Evolutionary conservation across 208 protist genomes (phyloP), one percentile per base, ranked within the genome.

Genomic region (Trypanosoma cruzi): DNA sequence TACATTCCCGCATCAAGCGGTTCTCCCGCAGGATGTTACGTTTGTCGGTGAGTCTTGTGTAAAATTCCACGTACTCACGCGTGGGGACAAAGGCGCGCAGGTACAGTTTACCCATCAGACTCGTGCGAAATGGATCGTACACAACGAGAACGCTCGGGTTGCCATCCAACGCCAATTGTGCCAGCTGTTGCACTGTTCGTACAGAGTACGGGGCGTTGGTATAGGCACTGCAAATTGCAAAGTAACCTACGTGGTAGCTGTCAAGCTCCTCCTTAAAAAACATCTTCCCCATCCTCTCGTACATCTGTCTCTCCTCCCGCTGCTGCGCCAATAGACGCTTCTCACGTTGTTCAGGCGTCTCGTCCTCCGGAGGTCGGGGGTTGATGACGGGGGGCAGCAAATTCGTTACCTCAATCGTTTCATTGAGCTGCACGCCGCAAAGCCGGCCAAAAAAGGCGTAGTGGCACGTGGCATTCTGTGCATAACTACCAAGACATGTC

Each of bases 111-210:
- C 87, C 87, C 57, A 90, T 79, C 49, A 85, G 56, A 55, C 69
- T 67, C 22, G 87, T 90, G 59, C 84, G 82, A 67, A 89, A 82
- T 6, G 84, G 84, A 55, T 93, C 87, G 75, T 89, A 93, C 34
- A 68, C 76, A 26, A 93, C 48, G n/a, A 93, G 67, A 46, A 93
- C 75, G n/a, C 75, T 75, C 34, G 87, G 80, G 57, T 81, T 63
- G 58, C 76, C 75, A 18, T 79, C 63, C 20, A 65, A 53, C 60
- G 81, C 64, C 57, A 88, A 69, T 24, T 90, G 68, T 54, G 75
- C 77, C 34, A 90, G 54, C 55, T 85, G 78, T 20, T 63, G 42
- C 58, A 88, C 68, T 26, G 60, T 80, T 42, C 62, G 64, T 36
- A 62, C 32, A 14, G 60, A 79, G 56, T 75, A 82, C 56, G 82